phyloP scores from a whole-genome alignment of 139 green algal species.

The Diplosphaera chodatii region DNA sequence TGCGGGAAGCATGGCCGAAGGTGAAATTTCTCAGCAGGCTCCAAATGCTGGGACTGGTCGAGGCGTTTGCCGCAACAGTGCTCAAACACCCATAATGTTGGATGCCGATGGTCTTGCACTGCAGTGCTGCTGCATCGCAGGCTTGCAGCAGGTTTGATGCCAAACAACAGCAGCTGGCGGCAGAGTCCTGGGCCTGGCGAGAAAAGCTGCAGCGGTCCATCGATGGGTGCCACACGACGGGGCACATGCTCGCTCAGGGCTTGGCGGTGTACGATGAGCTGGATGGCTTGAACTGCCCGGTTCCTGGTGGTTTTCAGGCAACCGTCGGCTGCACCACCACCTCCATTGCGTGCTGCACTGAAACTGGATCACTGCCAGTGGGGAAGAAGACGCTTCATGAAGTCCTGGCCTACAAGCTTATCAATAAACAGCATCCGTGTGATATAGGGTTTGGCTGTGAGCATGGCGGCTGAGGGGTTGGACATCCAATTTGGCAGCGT shows the following conservation, averaged over 20 bases:
- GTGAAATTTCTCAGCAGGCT: no score
- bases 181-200: conserved; percentile 13
- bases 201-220: conserved; percentile 17
- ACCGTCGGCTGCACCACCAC: no score
- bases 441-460: not conserved
- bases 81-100: no score
- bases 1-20: not conserved
- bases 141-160: not conserved
- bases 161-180: not conserved
- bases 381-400: no score
- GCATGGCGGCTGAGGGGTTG: not conserved
- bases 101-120: no score
- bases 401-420: no score
- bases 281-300: conserved; percentile 5
- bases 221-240: conserved; percentile 17
- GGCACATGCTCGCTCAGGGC: conserved; percentile 7
- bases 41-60: no score
- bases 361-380: no score
- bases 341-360: no score
- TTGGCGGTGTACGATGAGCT: conserved; percentile 9
- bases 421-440: no score
- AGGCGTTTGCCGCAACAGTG: no score
- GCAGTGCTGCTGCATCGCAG: no score
- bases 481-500: not conserved
- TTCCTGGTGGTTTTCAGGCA: not conserved